These are phyloP conservation scores for Entoloma clypeatum DNA, from an alignment of 1,284 basidiomycete genomes.

Conservation along the genomic window DNA sequence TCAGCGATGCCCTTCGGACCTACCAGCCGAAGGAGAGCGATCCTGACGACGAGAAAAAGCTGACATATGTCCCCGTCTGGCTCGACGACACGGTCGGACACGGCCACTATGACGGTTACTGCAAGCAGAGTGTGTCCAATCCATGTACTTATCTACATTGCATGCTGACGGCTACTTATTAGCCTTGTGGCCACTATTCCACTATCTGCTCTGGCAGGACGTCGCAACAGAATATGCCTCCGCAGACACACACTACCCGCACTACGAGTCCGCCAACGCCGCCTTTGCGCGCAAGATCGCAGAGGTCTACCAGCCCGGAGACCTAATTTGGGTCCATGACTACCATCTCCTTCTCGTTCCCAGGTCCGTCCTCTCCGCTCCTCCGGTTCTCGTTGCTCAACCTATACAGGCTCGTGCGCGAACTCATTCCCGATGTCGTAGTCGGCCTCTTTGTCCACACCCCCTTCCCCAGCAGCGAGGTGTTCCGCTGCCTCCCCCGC, in stretches of 20 bases:
- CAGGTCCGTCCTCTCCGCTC: conserved; percentile 27
- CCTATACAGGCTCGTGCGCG: conserved; percentile 62
- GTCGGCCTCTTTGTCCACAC: conserved; percentile 96
- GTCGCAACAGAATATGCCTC: conserved; percentile 78
- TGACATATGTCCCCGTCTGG: conserved; percentile 88
- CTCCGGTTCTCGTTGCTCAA: neutral
- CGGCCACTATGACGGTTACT: conserved; percentile 96
- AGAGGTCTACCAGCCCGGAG: conserved; percentile 79
- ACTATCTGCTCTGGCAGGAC: conserved; percentile 98
- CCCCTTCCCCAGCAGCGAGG: conserved; percentile 95
- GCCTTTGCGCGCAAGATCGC: conserved; percentile 82
- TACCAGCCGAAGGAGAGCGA: conserved; percentile 61
- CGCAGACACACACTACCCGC: conserved; percentile 83
- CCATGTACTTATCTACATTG: conserved; percentile 2
- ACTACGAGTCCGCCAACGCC: conserved; percentile 83
- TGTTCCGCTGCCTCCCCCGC: conserved; percentile 90
- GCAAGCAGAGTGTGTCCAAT: conserved; percentile 80
- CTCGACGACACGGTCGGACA: conserved; percentile 87
- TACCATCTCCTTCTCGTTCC: conserved; percentile 94
- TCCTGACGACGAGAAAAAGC: conserved; percentile 46
- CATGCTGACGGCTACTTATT: neutral
- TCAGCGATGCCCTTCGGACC: conserved; percentile 56
- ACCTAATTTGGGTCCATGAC: conserved; percentile 88
- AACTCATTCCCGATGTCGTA: conserved; percentile 71
- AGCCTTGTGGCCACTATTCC: conserved; percentile 98